Base-by-base conservation (phyloP, 768 basidiomycete species). In the Rossbeevera mucosa region DNA sequence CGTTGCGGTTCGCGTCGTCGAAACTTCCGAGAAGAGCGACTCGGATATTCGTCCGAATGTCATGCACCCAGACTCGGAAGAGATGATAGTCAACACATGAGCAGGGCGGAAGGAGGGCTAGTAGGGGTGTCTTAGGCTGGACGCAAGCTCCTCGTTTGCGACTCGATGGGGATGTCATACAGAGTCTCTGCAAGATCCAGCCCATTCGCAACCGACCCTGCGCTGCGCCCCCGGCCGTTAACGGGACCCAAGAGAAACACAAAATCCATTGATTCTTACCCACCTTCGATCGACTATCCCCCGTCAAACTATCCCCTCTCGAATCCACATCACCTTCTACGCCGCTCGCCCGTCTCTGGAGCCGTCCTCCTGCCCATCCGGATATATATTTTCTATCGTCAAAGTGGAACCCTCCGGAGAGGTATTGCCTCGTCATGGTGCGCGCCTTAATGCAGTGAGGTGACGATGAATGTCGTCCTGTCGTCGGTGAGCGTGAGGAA, bases 381-480 rank as follows among this genome's bases (percentile, higher is more conserved):
- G n/a, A n/a, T n/a, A 97, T 67, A 99, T 97, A 44, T 96, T 88
- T 64, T 83, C 93, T 1, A 91, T 96, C 38, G 94, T 97, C 61
- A 92, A 91, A 67, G 77, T 90, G 12, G 97, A 98, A 64, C 95
- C 96, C 1, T 76, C 83, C 1, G 85, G 83, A 52, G 78, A 98
- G 0, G 79, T 79, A n/a, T 80, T n/a, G n/a, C n/a, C n/a, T n/a
- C n/a, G n/a, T n/a, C n/a, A n/a, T n/a, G n/a, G n/a, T n/a, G n/a
- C n/a, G n/a, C n/a, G n/a, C n/a, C n/a, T n/a, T n/a, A n/a, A n/a
- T n/a, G n/a, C n/a, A n/a, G n/a, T n/a, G n/a, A n/a, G n/a, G n/a
- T n/a, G n/a, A n/a, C n/a, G n/a, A n/a, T n/a, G n/a, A n/a, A n/a
- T n/a, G n/a, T n/a, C n/a, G n/a, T n/a, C n/a, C n/a, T n/a, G n/a